Base-by-base conservation (phyloP, 805 yeast species). In the Ogataea salicorniae region DNA sequence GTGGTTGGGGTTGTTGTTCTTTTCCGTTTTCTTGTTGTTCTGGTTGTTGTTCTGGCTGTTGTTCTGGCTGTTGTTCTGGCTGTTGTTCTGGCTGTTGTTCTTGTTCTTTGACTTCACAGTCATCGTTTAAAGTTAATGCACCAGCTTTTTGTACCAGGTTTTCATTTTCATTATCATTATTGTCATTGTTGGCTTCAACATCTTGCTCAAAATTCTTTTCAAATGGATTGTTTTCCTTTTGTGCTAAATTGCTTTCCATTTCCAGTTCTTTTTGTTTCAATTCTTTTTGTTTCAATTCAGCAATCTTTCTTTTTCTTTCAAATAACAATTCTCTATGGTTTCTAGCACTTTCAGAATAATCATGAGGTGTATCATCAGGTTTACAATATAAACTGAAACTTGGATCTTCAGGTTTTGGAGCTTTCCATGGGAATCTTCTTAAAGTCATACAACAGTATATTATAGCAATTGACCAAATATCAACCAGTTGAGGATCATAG, bases 361-460 rank as follows among this genome's bases (percentile, higher is more conserved):
- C 91, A 64, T 86, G 94, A 58, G 84, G 84, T 44, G 75, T 74
- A 58, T 87, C 94, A 68, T 87, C 94, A 5, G 71, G 74, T 74
- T 77, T 64, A 42, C 81, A 77, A 59, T 77, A 87, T 33, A 86
- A 68, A 54, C 75, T 77, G 64, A 80, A 87, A 57, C 89, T 83
- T 52, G 83, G 82, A 64, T 87, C 95, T 34, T 79, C 65, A 16
- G 70, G 71, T 55, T 77, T 79, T 13, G 95, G 95, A 2, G 83
- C 86, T 63, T 86, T 87, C 95, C 95, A 87, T 2, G 95, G 95
- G 62, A 87, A 87, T 60, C 91, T 76, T 66, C 86, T 83, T 50
- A 87, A 70, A 54, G 88, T 84, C 92, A 87, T 86, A 68, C 95
- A 87, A 66, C 95, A 87, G 61, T 83, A 87, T 26, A 87, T 87